phyloP scores from a whole-genome alignment of 768 basidiomycete genomes.

The Sporobolomyces pararoseus region DNA sequence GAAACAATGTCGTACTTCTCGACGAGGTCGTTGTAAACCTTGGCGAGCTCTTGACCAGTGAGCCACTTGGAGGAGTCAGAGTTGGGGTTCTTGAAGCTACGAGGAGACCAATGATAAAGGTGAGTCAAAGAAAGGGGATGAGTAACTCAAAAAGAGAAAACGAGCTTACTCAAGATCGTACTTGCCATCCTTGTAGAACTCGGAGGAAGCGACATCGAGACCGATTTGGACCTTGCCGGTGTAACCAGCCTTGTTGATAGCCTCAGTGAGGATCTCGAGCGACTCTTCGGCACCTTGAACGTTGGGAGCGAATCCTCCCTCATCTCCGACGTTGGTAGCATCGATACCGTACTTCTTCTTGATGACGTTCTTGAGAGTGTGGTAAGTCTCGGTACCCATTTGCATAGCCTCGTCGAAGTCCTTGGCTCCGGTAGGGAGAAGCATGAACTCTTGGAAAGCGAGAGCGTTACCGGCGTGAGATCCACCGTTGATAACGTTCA shows the following conservation, averaged over 20 bases:
- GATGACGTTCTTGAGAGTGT: constrained; percentile 89
- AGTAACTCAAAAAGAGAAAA: background rate
- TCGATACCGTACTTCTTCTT: constrained; percentile 98
- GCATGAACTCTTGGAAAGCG: constrained; percentile 99
- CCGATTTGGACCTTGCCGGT: constrained; percentile 98
- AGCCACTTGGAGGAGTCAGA: constrained; percentile 97
- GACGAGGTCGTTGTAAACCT: constrained; percentile 78
- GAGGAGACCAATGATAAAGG: too few species aligned
- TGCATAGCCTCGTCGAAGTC: constrained; percentile 97
- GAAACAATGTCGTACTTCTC: constrained; percentile 90
- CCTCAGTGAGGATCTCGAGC: constrained; percentile 85
- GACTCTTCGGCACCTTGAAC: constrained; percentile 95
- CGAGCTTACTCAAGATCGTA: constrained; percentile 73
- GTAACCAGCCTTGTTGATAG: constrained; percentile 97
- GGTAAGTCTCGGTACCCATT: constrained; percentile 83
- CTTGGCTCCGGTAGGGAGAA: constrained; percentile 86
- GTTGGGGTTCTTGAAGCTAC: constrained; percentile 92
- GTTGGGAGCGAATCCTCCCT: constrained; percentile 99
- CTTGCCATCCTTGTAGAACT: constrained; percentile 99
- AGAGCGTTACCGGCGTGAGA: constrained; percentile 99
- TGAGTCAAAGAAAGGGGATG: constrained; percentile 6
- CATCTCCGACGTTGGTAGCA: constrained; percentile 98
- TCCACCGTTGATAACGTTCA: constrained; percentile 99
- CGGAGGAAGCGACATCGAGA: constrained; percentile 88
- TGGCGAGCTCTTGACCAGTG: constrained; percentile 83